These are phyloP conservation scores for Anacardium occidentale DNA, from an alignment of 345 rosid species.

Conservation along the genomic window DNA sequence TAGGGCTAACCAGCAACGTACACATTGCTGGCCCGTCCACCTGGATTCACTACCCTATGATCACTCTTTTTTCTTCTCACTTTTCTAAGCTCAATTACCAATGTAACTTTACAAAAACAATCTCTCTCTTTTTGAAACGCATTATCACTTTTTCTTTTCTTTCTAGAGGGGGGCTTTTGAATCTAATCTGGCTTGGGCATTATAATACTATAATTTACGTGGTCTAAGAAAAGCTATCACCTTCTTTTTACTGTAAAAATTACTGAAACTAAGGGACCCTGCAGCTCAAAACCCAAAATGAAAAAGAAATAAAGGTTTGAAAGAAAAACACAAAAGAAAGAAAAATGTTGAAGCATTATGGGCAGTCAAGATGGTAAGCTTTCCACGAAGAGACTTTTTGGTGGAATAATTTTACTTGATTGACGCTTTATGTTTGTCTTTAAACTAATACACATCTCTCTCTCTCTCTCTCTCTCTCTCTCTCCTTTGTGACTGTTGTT, in stretches of 20 bases:
- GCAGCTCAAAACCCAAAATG: conserved; percentile 1
- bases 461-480: too few relatives aligned
- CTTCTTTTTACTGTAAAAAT: background rate
- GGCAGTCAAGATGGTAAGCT: conserved; percentile 22
- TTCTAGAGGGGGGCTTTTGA: background rate
- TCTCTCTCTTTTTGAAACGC: background rate
- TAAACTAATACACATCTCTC: background rate
- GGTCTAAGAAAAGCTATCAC: background rate
- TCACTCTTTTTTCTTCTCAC: conserved; percentile 13
- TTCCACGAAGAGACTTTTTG: conserved; percentile 21
- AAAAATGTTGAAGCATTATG: too few relatives aligned
- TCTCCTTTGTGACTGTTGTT: too few relatives aligned
- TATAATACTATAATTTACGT: background rate
- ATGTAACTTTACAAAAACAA: conserved; percentile 9
- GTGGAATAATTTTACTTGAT: conserved; percentile 33
- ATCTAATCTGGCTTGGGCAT: background rate
- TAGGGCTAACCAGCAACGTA: conserved; percentile 3
- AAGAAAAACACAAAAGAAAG: background rate
- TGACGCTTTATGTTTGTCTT: conserved; percentile 27
- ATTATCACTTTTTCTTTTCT: too few relatives aligned
- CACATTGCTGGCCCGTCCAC: conserved; percentile 12
- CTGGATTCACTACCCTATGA: conserved; percentile 15
- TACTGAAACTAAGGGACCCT: conserved; percentile 20
- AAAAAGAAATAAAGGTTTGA: background rate
- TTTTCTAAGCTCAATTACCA: conserved; percentile 38